These are phyloP conservation scores for Castanea crenata DNA, from an alignment of 306 rosid species.

Conservation along the genomic window DNA sequence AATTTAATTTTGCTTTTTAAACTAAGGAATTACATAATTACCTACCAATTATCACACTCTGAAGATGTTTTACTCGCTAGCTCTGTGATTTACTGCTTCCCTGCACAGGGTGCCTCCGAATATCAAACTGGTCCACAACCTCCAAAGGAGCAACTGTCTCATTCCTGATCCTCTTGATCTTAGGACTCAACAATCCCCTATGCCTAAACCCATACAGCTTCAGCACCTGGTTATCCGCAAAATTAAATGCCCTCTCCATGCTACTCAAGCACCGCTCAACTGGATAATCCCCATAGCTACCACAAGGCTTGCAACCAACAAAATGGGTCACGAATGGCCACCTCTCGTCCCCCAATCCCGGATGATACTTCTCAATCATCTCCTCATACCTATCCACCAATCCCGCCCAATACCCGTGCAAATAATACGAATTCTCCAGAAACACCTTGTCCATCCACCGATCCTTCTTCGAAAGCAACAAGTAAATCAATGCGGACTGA, in stretches of 20 bases:
- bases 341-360: no score
- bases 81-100: conserved; percentile 23
- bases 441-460: conserved; percentile 59
- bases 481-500: no score
- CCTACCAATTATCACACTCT: neutral
- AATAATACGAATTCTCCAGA: conserved; percentile 39
- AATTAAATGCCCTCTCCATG: conserved; percentile 37
- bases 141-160: conserved; percentile 49
- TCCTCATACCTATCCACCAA: conserved; percentile 60
- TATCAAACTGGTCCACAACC: conserved; percentile 39
- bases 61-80: conserved; percentile 18
- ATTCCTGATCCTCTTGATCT: conserved; percentile 51
- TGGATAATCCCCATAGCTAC: no score
- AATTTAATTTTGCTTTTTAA: neutral
- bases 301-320: no score
- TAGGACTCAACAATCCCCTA: conserved; percentile 56
- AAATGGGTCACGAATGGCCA: no score
- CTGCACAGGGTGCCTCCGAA: conserved; percentile 32
- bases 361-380: conserved; percentile 54
- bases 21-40: neutral
- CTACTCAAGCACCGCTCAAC: no score
- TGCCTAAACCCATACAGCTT: conserved; percentile 56
- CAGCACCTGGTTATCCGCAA: conserved; percentile 54
- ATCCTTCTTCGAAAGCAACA: conserved; percentile 40
- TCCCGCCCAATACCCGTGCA: conserved; percentile 45